These are phyloP conservation scores for Sporisorium reilianum DNA, from an alignment of 1,284 basidiomycete species.

Conservation along the genomic window DNA sequence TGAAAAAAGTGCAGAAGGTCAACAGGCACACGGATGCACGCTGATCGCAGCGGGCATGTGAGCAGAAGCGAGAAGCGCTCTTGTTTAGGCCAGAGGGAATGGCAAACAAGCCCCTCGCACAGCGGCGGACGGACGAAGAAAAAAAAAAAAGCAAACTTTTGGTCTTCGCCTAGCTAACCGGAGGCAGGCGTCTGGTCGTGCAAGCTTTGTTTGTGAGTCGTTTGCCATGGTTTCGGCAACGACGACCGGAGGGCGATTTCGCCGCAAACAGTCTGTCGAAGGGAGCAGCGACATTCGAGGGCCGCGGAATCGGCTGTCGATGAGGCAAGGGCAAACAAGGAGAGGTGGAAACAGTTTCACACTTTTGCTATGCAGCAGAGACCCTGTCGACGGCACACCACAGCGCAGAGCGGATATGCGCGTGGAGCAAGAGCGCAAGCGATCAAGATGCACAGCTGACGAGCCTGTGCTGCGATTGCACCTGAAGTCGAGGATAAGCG, in stretches of 20 bases:
- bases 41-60: slow-evolving; percentile 10
- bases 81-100: not conserved
- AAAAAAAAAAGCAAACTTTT: not conserved
- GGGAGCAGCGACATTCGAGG: not conserved
- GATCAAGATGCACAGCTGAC: slow-evolving; percentile 8
- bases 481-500: not conserved
- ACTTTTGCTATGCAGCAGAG: not conserved
- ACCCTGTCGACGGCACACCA: slow-evolving; percentile 9
- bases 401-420: not conserved
- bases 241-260: not conserved
- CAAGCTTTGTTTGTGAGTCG: not conserved
- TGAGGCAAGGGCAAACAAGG: not conserved
- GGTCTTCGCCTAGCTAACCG: slow-evolving; percentile 4
- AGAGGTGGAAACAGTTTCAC: not conserved
- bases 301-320: slow-evolving; percentile 6
- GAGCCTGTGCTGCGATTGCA: not conserved
- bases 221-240: not conserved
- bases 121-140: not conserved
- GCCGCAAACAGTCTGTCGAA: slow-evolving; percentile 5
- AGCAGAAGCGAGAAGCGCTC: not conserved
- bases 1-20: not conserved
- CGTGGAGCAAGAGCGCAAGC: slow-evolving; percentile 8
- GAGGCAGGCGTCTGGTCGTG: not conserved
- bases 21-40: not conserved
- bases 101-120: slow-evolving; percentile 1